Evolutionary conservation across 495 filamentous ascomycete genomes (phyloP).

Genomic region (Penicillium pulvis): DNA sequence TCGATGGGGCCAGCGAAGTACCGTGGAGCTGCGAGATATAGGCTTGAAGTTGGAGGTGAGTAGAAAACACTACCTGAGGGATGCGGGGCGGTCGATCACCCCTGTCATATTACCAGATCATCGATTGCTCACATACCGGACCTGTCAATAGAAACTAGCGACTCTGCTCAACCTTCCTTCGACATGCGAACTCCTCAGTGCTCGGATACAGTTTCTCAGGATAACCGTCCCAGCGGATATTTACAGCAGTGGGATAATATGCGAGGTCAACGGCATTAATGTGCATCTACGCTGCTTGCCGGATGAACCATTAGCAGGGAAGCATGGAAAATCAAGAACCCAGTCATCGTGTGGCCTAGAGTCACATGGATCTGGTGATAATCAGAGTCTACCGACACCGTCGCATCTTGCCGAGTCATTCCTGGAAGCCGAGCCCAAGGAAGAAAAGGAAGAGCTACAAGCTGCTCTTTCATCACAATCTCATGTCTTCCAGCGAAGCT

Average conservation of each 20-base stretch:
- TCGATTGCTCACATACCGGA: slow-evolving; percentile 1
- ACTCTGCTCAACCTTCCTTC: slow-evolving; percentile 70
- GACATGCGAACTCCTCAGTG: slow-evolving; percentile 66
- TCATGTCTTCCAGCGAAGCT: slow-evolving; percentile 38
- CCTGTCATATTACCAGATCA: not conserved
- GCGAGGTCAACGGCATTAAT: slow-evolving; percentile 77
- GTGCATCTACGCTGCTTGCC: slow-evolving; percentile 55
- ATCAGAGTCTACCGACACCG: slow-evolving; percentile 64
- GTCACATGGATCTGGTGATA: slow-evolving; percentile 21
- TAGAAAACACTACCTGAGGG: slow-evolving; percentile 9
- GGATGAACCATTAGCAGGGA: slow-evolving; percentile 26
- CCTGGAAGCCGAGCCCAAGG: slow-evolving; percentile 73
- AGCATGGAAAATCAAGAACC: slow-evolving; percentile 13
- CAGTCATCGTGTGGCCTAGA: not conserved
- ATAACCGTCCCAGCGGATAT: slow-evolving; percentile 82
- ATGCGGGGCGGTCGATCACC: slow-evolving; percentile 8
- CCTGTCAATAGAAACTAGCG: slow-evolving; percentile 65
- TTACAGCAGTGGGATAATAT: slow-evolving; percentile 73
- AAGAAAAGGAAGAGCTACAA: slow-evolving; percentile 75
- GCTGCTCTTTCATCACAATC: slow-evolving; percentile 72
- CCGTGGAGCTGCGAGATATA: slow-evolving; percentile 79
- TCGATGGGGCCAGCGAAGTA: slow-evolving; percentile 71
- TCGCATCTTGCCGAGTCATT: slow-evolving; percentile 86
- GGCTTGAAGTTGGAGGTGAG: slow-evolving; percentile 72
- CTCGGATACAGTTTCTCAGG: slow-evolving; percentile 67